Percentiles rank a stretch among this genome's conserved stretches.
Conservation (phyloP, 2,329 filamentous ascomycete species). For the Rhinocladiella similis region DNA sequence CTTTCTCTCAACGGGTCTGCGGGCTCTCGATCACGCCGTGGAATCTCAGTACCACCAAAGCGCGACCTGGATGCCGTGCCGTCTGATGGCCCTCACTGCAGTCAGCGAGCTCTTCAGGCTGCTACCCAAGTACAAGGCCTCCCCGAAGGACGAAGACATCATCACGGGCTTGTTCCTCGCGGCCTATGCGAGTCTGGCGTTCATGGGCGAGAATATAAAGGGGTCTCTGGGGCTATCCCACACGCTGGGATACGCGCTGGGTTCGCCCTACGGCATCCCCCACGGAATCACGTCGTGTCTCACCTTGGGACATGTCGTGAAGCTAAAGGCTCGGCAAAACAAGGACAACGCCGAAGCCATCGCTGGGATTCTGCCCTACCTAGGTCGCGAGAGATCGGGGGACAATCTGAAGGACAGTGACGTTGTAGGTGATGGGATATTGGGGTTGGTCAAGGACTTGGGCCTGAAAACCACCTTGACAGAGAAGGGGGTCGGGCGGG, state of each 20-base stretch:
- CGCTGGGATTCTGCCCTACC: conserved; percentile 29
- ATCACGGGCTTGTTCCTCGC: conserved; percentile 56
- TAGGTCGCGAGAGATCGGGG: conserved; percentile 25
- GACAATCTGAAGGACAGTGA: conserved; percentile 28
- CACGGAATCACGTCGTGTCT: conserved; percentile 58
- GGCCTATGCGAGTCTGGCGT: conserved; percentile 52
- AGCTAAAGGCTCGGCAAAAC: conserved; percentile 50
- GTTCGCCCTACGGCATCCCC: conserved; percentile 56
- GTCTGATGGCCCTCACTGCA: conserved; percentile 47
- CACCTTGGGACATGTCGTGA: conserved; percentile 55
- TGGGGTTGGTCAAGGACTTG: conserved; percentile 26
- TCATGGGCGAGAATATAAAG: conserved; percentile 52
- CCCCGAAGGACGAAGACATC: conserved; percentile 41
- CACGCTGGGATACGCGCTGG: conserved; percentile 53
- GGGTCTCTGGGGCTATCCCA: conserved; percentile 53
- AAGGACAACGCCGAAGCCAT: conserved; percentile 41
- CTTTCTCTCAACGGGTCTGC: conserved; percentile 53
- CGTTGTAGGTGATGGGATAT: conserved; percentile 26
- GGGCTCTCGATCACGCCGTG: conserved; percentile 58
- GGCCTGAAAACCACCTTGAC: conserved; percentile 28
- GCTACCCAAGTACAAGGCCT: conserved; percentile 47
- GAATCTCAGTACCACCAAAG: conserved; percentile 56
- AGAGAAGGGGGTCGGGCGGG: conserved; percentile 27
- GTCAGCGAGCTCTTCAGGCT: conserved; percentile 49
- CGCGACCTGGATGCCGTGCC: conserved; percentile 51